These are phyloP conservation scores for Ascochyta rabiei DNA, from an alignment of 2,329 filamentous ascomycete species.

Conservation along the genomic window DNA sequence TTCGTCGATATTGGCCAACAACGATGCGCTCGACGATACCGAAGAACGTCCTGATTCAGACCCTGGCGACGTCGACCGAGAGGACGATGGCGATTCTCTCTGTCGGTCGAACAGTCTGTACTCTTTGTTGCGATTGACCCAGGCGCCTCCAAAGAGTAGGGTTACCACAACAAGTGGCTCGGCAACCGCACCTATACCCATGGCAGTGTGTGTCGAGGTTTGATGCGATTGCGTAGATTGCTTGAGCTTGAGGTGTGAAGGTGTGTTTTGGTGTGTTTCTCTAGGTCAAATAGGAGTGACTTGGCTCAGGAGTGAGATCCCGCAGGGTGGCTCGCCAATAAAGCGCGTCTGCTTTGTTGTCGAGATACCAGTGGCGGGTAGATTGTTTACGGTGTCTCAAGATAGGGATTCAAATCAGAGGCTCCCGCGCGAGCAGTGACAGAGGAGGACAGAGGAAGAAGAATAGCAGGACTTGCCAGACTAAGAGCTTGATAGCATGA, in stretches of 20 bases:
- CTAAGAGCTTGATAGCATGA: constrained; percentile 7
- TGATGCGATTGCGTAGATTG: neutral
- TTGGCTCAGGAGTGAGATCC: neutral
- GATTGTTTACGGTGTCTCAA: neutral
- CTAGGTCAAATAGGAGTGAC: no score
- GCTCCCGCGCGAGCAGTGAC: neutral
- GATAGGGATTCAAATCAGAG: neutral
- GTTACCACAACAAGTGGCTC: constrained; percentile 67
- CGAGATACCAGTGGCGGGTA: constrained; percentile 1
- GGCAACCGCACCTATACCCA: constrained; percentile 63
- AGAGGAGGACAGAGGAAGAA: neutral
- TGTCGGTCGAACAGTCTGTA: constrained; percentile 44
- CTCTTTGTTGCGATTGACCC: constrained; percentile 62
- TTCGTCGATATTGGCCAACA: constrained; percentile 49
- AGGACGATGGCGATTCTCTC: constrained; percentile 27
- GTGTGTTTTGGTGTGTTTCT: neutral
- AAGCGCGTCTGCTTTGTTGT: constrained; percentile 2
- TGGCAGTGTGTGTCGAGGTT: constrained; percentile 30
- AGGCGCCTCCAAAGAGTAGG: constrained; percentile 66
- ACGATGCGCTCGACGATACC: constrained; percentile 51
- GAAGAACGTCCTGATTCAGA: constrained; percentile 50
- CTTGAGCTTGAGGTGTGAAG: neutral
- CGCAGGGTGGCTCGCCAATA: neutral
- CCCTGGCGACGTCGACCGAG: constrained; percentile 48
- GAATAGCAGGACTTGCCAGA: constrained; percentile 5